These are phyloP conservation scores for Tetragonia tetragonoides DNA, from an alignment of 148 eudicot genomes.

Conservation along the genomic window DNA sequence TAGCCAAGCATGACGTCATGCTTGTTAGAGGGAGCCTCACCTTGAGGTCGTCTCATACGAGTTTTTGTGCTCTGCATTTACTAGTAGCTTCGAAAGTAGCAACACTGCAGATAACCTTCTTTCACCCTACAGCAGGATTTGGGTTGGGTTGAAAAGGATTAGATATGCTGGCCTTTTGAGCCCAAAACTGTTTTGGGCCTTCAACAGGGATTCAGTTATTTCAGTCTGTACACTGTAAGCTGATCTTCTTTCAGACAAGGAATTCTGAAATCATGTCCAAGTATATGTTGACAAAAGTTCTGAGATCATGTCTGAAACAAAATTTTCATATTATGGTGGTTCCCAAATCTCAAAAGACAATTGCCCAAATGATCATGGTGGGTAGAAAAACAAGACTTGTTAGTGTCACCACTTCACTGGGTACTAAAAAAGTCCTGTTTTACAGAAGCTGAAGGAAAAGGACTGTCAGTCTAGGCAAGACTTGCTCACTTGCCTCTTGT, in stretches of 20 bases:
- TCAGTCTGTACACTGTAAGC: not conserved
- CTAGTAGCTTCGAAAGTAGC: not conserved
- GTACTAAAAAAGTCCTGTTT: conserved; percentile 1
- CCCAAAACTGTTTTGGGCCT: not conserved
- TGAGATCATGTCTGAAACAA: not conserved
- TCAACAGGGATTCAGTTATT: not conserved
- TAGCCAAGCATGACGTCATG: too few species aligned
- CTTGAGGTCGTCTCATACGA: too few species aligned
- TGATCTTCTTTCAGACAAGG: not conserved
- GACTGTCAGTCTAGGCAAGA: conserved; percentile 32
- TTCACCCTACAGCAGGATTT: not conserved
- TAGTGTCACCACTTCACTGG: conserved; percentile 20
- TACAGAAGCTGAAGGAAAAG: conserved; percentile 5
- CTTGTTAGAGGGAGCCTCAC: too few species aligned
- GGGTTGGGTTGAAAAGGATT: not conserved
- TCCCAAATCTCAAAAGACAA: conserved; percentile 26
- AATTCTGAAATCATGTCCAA: conserved; percentile 26
- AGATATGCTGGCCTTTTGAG: not conserved
- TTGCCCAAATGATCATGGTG: conserved; percentile 15
- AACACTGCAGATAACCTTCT: too few species aligned
- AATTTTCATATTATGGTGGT: too few species aligned
- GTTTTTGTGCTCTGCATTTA: not conserved
- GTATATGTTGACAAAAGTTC: conserved; percentile 27
- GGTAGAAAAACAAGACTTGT: conserved; percentile 28
- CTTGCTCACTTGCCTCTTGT: conserved; percentile 17